These are phyloP conservation scores for Lycium barbarum DNA, from an alignment of 257 asterid species.

Conservation along the genomic window DNA sequence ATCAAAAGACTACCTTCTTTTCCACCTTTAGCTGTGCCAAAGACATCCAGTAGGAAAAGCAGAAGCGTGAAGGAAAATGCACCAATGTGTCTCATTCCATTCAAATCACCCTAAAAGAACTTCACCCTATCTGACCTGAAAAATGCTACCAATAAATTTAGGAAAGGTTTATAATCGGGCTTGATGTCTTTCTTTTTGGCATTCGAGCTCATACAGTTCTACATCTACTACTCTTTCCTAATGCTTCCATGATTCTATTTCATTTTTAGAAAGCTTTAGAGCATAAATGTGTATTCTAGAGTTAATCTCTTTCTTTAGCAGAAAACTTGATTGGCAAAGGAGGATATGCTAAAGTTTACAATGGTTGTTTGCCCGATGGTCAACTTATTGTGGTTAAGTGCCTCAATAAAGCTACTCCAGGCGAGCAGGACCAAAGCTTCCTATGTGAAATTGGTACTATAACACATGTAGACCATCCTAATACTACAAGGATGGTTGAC, in stretches of 20 bases:
- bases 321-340: slow-evolving; percentile 77
- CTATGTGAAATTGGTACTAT: slow-evolving; percentile 74
- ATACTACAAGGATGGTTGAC: slow-evolving; percentile 74
- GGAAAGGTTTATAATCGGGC: slow-evolving; percentile 49
- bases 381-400: slow-evolving; percentile 63
- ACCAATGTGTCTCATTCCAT: slow-evolving; percentile 29
- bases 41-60: slow-evolving; percentile 45
- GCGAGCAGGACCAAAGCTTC: slow-evolving; percentile 52
- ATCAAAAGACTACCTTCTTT: slow-evolving; percentile 46
- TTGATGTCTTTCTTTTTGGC: slow-evolving; percentile 2
- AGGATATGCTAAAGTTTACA: slow-evolving; percentile 74
- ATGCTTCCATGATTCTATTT: background rate
- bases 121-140: slow-evolving; percentile 53
- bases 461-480: slow-evolving; percentile 74
- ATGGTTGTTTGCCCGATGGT: slow-evolving; percentile 63
- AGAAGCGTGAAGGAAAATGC: slow-evolving; percentile 37
- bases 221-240: background rate
- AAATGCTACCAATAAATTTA: slow-evolving; percentile 61
- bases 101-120: slow-evolving; percentile 57
- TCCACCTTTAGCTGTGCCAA: slow-evolving; percentile 48
- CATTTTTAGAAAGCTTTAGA: background rate
- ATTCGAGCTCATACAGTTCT: slow-evolving; percentile 8
- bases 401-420: slow-evolving; percentile 56
- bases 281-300: slow-evolving; percentile 1
- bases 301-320: slow-evolving; percentile 30